These are phyloP conservation scores for Candida tibetensis DNA, from an alignment of 805 yeast genomes.

Conservation along the genomic window DNA sequence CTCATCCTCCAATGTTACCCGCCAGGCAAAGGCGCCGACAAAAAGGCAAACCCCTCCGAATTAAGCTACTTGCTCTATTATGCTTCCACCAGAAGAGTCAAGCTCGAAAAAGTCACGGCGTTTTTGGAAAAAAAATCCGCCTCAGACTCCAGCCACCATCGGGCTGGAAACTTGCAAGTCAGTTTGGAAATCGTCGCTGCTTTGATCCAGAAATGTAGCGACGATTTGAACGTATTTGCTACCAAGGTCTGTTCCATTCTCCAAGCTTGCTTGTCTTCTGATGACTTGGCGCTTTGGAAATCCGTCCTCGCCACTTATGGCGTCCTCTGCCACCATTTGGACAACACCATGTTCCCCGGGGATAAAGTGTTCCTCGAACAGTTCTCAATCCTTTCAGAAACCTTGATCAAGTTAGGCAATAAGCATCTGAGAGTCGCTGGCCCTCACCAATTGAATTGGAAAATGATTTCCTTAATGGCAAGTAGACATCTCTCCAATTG, in stretches of 20 bases:
- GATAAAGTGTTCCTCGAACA: constrained; percentile 54
- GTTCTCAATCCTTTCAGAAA: constrained; percentile 33
- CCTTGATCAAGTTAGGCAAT: constrained; percentile 15
- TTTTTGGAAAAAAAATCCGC: constrained; percentile 62
- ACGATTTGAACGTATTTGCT: constrained; percentile 82
- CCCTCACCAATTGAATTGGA: constrained; percentile 46
- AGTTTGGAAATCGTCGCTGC: constrained; percentile 69
- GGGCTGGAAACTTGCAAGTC: constrained; percentile 80
- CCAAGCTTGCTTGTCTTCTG: constrained; percentile 45
- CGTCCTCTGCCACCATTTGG: constrained; percentile 46
- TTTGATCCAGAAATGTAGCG: constrained; percentile 71
- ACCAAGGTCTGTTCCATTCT: constrained; percentile 62
- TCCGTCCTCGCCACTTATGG: constrained; percentile 47
- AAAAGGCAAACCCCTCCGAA: constrained; percentile 90
- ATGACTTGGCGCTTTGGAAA: constrained; percentile 63
- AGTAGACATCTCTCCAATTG: constrained; percentile 39
- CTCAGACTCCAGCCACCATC: constrained; percentile 56
- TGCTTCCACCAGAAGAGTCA: constrained; percentile 85
- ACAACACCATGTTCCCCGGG: constrained; percentile 62
- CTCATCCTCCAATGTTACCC: constrained; percentile 91
- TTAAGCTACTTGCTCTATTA: constrained; percentile 83
- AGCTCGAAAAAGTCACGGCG: constrained; percentile 79
- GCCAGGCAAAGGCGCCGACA: constrained; percentile 79
- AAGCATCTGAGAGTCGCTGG: constrained; percentile 10
- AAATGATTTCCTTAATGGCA: constrained; percentile 38